Evolutionary conservation across 2,329 filamentous ascomycete species (phyloP), one percentile per base, ranked within the genome.

Genomic region (Xylariaceae sp.): DNA sequence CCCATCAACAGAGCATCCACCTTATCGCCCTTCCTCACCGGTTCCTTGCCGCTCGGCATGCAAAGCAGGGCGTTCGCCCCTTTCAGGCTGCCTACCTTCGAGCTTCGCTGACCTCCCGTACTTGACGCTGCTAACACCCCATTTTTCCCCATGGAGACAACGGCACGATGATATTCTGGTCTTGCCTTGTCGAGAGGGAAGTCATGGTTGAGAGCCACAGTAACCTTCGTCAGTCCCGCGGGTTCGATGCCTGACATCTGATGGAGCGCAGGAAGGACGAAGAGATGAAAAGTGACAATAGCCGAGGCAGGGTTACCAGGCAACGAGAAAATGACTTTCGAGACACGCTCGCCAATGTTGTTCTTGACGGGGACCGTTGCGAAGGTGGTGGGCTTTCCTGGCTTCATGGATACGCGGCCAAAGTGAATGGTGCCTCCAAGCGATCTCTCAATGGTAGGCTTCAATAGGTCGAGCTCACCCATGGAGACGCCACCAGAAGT

Each of bases 321-420:
- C 0, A 98, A 74, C 0, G 88, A 87, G 66, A 98, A 98, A 50
- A 98, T 79, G 43, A 84, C 74, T 59, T 87, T 89, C 2, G 68
- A 69, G 18, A 79, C 64, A 34, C 81, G 74, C 31, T 77, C 69
- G 16, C 81, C 79, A 2, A 56, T 59, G 31, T 39, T 76, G 44
- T 78, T 71, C 62, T 82, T 83, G 30, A 77, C 71, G 1, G 87
- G 83, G 0, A 97, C 77, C 0, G 89, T 96, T 2, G 93, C 93
- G 63, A 98, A 98, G 0, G 93, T 98, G 0, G 90, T 96, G 2
- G 93, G 93, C 65, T 97, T 98, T 4, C 93, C 93, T 0, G 93
- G 93, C 69, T 98, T 98, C 93, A 98, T 97, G 41, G 85, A 79
- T 3, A 98, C 93, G 3, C 93, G 85, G 18, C 93, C 93, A 55